phyloP scores from a whole-genome alignment of 257 asterid genomes.

The Solanum megistacrolobum region DNA sequence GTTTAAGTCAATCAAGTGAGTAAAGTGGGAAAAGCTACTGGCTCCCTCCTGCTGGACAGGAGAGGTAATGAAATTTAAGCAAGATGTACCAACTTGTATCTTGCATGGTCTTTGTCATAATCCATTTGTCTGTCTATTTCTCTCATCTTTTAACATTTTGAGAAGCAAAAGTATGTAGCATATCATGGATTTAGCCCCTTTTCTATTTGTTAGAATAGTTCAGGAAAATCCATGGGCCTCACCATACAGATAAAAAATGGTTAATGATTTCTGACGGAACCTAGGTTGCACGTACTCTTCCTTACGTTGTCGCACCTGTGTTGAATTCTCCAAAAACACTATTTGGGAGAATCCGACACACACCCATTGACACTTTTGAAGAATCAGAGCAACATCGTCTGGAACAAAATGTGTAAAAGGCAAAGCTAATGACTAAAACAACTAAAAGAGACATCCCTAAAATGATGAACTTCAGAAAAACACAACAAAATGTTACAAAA shows the following conservation, averaged over 20 bases:
- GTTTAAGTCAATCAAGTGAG: not conserved
- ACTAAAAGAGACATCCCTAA: not conserved
- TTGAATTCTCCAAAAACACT: too few relatives aligned
- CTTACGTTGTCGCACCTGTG: too few relatives aligned
- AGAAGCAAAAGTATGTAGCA: slow-evolving; percentile 17
- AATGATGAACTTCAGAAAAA: too few relatives aligned
- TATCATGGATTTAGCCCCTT: too few relatives aligned
- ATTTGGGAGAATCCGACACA: too few relatives aligned
- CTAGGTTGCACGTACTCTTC: too few relatives aligned
- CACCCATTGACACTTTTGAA: too few relatives aligned
- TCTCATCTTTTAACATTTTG: not conserved
- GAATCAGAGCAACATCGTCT: not conserved
- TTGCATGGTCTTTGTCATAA: not conserved
- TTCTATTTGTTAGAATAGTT: too few relatives aligned
- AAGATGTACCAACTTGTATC: not conserved
- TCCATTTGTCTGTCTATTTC: not conserved
- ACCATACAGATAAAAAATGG: too few relatives aligned
- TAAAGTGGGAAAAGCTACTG: not conserved
- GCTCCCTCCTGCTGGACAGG: not conserved
- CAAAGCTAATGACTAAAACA: not conserved
- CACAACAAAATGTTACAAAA: not conserved
- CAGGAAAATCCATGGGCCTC: too few relatives aligned
- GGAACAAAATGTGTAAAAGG: not conserved
- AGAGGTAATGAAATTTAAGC: not conserved
- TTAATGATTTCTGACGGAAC: too few relatives aligned